These are phyloP conservation scores for Venturia pyrina DNA, from an alignment of 2,329 filamentous ascomycete species.

Conservation along the genomic window DNA sequence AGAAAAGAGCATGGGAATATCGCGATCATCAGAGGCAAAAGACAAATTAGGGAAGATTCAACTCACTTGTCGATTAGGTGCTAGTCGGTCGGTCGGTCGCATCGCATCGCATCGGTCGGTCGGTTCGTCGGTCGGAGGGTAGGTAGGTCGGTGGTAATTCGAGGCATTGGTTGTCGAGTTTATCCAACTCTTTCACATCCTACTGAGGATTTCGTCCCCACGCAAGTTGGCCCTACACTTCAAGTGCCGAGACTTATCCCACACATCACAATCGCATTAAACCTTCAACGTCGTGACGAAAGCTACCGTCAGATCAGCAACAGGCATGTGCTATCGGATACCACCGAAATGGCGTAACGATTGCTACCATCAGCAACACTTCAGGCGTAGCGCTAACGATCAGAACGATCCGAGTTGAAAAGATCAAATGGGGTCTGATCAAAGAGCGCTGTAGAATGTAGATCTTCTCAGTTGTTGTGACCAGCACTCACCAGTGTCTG, in stretches of 20 bases:
- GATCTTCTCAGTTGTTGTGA: background rate
- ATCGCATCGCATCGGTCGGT: no score
- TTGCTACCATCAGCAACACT: constrained; percentile 6
- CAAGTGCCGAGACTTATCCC: constrained; percentile 2
- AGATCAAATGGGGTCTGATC: background rate
- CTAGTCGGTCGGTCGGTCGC: background rate
- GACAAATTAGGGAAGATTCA: background rate
- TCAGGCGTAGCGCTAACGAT: background rate
- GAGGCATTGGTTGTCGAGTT: background rate
- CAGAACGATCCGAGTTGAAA: background rate
- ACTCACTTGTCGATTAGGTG: background rate
- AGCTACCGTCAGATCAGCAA: background rate
- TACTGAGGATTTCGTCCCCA: background rate
- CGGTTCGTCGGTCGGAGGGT: no score
- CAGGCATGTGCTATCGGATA: background rate
- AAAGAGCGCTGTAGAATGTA: background rate
- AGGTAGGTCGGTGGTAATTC: background rate
- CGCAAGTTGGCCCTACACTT: background rate
- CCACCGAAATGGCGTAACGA: background rate
- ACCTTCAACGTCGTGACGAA: background rate
- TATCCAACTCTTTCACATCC: background rate
- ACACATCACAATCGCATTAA: constrained; percentile 2
- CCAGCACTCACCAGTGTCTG: background rate
- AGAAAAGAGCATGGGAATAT: background rate
- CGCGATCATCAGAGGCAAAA: background rate